These are phyloP conservation scores for Carex scoparia DNA, from an alignment of 176 grass and related monocot genomes.

Conservation along the genomic window DNA sequence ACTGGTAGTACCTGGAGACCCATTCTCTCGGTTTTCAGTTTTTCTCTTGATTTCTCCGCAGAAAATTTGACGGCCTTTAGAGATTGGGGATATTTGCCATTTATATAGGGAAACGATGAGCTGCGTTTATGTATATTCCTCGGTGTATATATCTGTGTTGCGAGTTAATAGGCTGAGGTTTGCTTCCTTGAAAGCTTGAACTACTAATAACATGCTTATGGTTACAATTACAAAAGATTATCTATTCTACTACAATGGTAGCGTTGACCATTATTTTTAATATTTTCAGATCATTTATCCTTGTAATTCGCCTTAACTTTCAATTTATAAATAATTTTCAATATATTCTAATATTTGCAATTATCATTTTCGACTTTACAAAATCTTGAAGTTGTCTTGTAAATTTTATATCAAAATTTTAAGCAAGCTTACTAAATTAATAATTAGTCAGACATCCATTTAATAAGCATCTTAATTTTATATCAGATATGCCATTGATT, in stretches of 20 bases:
- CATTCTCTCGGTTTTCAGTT: constrained; percentile 21
- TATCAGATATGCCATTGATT: too few relatives aligned
- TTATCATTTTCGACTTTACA: too few relatives aligned
- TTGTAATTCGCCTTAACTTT: not conserved
- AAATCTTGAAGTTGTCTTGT: too few relatives aligned
- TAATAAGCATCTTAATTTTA: too few relatives aligned
- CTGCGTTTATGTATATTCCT: not conserved
- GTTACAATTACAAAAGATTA: too few relatives aligned
- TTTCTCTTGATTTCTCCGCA: constrained; percentile 1
- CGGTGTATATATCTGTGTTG: not conserved
- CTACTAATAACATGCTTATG: not conserved
- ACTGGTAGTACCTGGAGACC: constrained; percentile 18
- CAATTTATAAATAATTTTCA: not conserved
- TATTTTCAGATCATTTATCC: not conserved
- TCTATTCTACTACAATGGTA: not conserved
- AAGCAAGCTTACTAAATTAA: too few relatives aligned
- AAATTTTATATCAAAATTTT: too few relatives aligned
- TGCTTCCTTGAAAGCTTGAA: not conserved
- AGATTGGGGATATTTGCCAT: constrained; percentile 2
- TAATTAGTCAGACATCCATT: too few relatives aligned
- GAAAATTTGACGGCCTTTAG: not conserved
- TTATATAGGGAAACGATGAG: not conserved
- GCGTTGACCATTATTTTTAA: not conserved
- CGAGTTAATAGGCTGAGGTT: not conserved
- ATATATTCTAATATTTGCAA: too few relatives aligned